These are phyloP conservation scores for Craspedostauros australis DNA, from an alignment of 108 stramenopile species.

Conservation along the genomic window DNA sequence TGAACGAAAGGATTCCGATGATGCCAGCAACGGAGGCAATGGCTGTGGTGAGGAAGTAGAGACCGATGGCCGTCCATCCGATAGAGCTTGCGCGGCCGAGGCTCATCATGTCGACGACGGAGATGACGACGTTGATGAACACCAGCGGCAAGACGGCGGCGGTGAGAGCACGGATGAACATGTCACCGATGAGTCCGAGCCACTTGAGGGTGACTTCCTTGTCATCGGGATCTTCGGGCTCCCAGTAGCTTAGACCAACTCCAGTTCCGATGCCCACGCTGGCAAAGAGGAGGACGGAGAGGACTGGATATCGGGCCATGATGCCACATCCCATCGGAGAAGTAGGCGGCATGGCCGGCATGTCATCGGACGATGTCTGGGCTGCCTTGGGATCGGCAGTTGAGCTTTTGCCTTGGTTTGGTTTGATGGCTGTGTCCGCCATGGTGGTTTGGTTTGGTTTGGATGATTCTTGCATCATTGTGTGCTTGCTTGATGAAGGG, in stretches of 20 bases:
- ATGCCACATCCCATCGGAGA: conserved; percentile 8
- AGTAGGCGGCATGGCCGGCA: too few species aligned
- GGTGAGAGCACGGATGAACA: conserved; percentile 33
- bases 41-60: neutral
- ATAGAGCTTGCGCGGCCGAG: neutral
- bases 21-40: neutral
- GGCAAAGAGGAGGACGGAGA: conserved; percentile 13
- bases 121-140: conserved; percentile 1
- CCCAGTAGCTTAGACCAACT: conserved; percentile 30
- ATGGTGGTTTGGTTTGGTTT: too few species aligned
- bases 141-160: conserved; percentile 31
- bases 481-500: too few species aligned
- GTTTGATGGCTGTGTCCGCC: too few species aligned
- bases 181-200: conserved; percentile 35
- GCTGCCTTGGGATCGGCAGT: too few species aligned
- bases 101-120: conserved; percentile 2
- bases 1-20: neutral
- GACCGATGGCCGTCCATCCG: conserved; percentile 4
- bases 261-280: conserved; percentile 24
- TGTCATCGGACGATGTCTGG: too few species aligned
- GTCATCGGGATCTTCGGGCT: conserved; percentile 21
- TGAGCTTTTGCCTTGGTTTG: too few species aligned
- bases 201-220: conserved; percentile 24
- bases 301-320: conserved; percentile 4
- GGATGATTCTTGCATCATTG: too few species aligned